phyloP scores from a whole-genome alignment of 805 yeast species.

The Kluyveromyces nonfermentans region DNA sequence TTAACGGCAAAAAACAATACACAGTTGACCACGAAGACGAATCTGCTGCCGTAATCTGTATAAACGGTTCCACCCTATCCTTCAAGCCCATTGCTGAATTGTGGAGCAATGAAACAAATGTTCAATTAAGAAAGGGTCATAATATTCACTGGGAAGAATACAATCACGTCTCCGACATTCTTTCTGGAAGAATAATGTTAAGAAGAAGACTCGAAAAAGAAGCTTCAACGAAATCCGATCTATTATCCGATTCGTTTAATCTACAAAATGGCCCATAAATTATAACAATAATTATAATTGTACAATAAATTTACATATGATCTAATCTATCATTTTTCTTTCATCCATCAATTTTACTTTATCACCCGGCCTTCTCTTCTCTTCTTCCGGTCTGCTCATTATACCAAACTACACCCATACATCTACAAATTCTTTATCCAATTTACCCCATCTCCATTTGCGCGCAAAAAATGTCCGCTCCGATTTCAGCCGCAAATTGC shows the following conservation, averaged over 20 bases:
- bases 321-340: too few species aligned
- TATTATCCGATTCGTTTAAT: too few species aligned
- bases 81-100: constrained; percentile 49
- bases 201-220: constrained; percentile 23
- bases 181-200: constrained; percentile 59
- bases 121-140: constrained; percentile 53
- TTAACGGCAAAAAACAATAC: constrained; percentile 39
- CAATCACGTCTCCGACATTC: constrained; percentile 51
- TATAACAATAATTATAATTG: too few species aligned
- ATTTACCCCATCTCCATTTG: too few species aligned
- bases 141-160: constrained; percentile 61
- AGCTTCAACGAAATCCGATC: background rate
- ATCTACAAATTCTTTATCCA: too few species aligned
- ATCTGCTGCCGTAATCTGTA: constrained; percentile 56
- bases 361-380: too few species aligned
- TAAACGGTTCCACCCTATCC: constrained; percentile 54
- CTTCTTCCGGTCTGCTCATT: too few species aligned
- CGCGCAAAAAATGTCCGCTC: too few species aligned
- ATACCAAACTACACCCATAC: background rate
- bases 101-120: constrained; percentile 53
- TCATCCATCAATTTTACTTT: too few species aligned
- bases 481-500: background rate
- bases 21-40: constrained; percentile 35
- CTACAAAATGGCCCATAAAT: too few species aligned
- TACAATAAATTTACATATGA: too few species aligned